Evolutionary conservation across 1,284 basidiomycete species (phyloP).

Genomic region (Schizophyllum commune): DNA sequence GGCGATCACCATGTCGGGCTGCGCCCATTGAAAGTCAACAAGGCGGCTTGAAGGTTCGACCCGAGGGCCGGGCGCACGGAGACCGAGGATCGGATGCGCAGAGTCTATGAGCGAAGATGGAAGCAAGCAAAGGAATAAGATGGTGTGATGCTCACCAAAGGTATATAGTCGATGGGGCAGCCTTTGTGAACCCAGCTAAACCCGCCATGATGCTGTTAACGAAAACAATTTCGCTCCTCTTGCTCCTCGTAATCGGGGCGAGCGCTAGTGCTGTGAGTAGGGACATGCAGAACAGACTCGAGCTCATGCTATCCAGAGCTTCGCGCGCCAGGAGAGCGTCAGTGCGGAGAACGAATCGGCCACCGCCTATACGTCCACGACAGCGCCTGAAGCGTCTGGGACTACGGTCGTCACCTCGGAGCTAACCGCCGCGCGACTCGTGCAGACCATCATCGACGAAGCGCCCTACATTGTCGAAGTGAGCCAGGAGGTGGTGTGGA

Average conservation of each 20-base stretch:
- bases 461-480: not conserved
- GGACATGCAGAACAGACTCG: not conserved
- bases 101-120: too few species aligned
- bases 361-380: not conserved
- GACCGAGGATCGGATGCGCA: too few species aligned
- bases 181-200: too few species aligned
- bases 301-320: not conserved
- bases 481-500: not conserved
- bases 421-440: not conserved
- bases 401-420: not conserved
- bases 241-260: not conserved
- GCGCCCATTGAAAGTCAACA: too few species aligned
- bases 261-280: not conserved
- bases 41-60: too few species aligned
- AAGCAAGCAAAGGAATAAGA: too few species aligned
- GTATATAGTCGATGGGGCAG: too few species aligned
- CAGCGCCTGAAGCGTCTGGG: not conserved
- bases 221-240: not conserved
- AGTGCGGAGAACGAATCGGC: not conserved
- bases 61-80: too few species aligned
- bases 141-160: too few species aligned
- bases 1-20: too few species aligned
- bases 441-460: not conserved
- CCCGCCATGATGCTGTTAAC: not conserved
- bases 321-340: not conserved